Evolutionary conservation across 768 basidiomycete genomes (phyloP), one percentile per base, ranked within the genome.

Genomic region (Suillus fuscotomentosus): DNA sequence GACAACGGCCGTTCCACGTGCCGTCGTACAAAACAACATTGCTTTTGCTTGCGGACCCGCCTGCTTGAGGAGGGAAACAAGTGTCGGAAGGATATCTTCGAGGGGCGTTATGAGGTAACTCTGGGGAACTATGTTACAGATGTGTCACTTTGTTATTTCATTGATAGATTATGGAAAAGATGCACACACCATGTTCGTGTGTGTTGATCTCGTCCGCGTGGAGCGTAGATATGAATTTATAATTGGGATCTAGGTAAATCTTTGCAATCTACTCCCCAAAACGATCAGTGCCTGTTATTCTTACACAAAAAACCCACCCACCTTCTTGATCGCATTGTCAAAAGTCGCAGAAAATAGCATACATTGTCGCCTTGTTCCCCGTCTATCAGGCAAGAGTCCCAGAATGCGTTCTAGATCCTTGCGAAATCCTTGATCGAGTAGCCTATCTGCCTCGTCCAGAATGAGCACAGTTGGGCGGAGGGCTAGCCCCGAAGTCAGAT

Each of bases 271-370:
- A 55, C 10, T 22, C 13, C 24, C 3, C 22, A 67, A 5, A 66
- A 61, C 50, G 22, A 27, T 50, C 38, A 62, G 41, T 1, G 3
- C 11, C 5, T 3, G 43, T 39, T 20, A 24, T 39, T 6, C 36
- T 13, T n/a, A 20, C 42, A 2, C 11, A 9, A 5, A 31, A 14
- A 53, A 51, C 39, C 62, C 60, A 61, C 77, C 69, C 63, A 86
- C 82, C 73, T 83, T 72, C 61, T 82, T 82, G 31, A 92, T 87
- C 51, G 89, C 88, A n/a, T 83, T 76, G 62, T 88, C 87, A 77
- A 92, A 83, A 0, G 91, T 92, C 1, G 90, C 91, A 4, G 89
- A 90, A 71, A 90, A 92, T 77, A 84, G 76, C 81, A 91, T 66
- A 73, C 88, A 78, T 78, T 86, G 90, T 65, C 89, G 82, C 5